Evolutionary conservation across 164 flowering plant species (phyloP), one percentile per base, ranked within the genome.

Genomic region (Tetrastigma voinierianum): DNA sequence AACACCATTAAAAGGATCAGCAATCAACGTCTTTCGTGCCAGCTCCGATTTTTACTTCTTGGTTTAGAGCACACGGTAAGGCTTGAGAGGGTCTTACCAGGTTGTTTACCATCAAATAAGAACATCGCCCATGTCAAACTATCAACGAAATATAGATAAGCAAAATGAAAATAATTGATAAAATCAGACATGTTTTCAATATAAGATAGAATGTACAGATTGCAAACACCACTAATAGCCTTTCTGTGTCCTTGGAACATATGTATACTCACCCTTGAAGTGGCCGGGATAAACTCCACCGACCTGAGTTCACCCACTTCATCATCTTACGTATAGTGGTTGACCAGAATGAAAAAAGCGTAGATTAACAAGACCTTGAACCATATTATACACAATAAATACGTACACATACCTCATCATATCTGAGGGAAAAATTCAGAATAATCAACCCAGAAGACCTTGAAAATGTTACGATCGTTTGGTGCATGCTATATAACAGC

Each of bases 51-150:
- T n/a, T 1, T 44, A 21, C 21, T 45, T 46, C 12, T 51, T 55
- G 48, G 14, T 54, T 53, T n/a, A 13, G 10, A 10, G 6, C 15
- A n/a, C 13, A 15, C 15, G 2, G n/a, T n/a, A 3, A 23, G 46
- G 24, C 19, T 20, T 59, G 48, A 45, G 20, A n/a, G 20, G 17
- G 44, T 64, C 72, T 8, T 72, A 82, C 86, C 86, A 57, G 82
- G 76, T 56, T 75, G 53, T 70, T 78, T 67, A 59, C 68, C 80
- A 58, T 56, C 80, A 61, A n/a, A 82, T 80, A 3, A 80, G 78
- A 61, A 82, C 86, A 67, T 82, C 86, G 18, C 86, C 86, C 86
- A 82, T 82, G 57, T 73, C 72, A 57, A 82, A 82, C 86, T 82
- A 60, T 12, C 59, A 74, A 62, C 20, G 19, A 72, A 66, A 51